Conservation (phyloP, 257 asterid genomes). For the Scutellaria baicalensis region DNA sequence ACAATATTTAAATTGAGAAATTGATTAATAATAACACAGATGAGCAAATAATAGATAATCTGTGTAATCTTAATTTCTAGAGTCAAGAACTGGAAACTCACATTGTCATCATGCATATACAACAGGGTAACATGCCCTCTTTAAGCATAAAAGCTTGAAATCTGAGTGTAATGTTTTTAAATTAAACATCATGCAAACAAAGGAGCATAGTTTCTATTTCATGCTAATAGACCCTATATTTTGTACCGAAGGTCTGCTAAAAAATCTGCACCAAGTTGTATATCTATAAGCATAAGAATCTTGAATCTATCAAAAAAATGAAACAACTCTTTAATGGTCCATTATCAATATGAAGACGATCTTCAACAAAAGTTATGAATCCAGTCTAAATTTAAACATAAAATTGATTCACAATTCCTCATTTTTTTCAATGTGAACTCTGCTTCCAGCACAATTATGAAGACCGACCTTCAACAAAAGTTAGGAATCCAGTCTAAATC, state of each 20-base stretch:
- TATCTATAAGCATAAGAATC: constrained; percentile 52
- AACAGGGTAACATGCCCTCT: constrained; percentile 56
- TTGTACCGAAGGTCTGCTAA: constrained; percentile 61
- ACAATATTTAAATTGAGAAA: background rate
- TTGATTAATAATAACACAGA: background rate
- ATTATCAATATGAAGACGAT: constrained; percentile 70
- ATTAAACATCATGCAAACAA: constrained; percentile 58
- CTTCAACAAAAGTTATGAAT: constrained; percentile 35
- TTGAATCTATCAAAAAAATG: constrained; percentile 61
- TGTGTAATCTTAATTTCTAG: background rate
- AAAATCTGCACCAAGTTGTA: constrained; percentile 38
- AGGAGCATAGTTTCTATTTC: constrained; percentile 67
- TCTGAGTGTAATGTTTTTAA: constrained; percentile 38
- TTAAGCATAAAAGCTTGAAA: constrained; percentile 73
- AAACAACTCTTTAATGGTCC: constrained; percentile 66
- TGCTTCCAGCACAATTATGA: no score
- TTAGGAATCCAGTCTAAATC: no score
- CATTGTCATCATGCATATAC: constrained; percentile 45
- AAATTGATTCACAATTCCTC: background rate
- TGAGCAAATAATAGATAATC: background rate
- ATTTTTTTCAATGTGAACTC: background rate
- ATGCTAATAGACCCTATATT: constrained; percentile 62
- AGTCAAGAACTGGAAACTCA: constrained; percentile 27
- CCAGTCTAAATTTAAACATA: background rate
- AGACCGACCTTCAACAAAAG: no score